Base-by-base conservation (phyloP, 1,139 yeast species). In the Wickerhamomyces sp. region DNA sequence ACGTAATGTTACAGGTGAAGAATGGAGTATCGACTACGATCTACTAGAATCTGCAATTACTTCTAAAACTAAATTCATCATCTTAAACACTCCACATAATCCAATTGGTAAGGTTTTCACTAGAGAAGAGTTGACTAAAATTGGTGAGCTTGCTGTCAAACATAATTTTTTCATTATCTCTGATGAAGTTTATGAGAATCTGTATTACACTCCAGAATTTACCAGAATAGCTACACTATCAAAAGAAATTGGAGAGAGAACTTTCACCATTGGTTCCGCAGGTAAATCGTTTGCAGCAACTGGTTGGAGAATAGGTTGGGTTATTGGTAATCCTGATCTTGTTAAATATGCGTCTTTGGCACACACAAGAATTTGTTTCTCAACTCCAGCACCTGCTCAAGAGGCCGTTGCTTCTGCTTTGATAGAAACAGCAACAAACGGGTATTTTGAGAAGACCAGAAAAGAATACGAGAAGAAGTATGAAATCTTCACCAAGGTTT, bases 301-400 rank as follows among this genome's bases (percentile, higher is more conserved):
- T 18, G 98, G 98, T 37, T 91, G 97, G 96, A 78, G 98, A 66
- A 75, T 91, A 36, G 98, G 98, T 35, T 91, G 94, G 91, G 72
- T 89, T 26, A 81, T 89, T 44, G 97, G 96, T 6, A 82, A 85
- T 35, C 72, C 85, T n/a, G 82, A 81, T 18, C 67, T 89, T 48
- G 70, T 91, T 52, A 78, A 81, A 46, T 86, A 84, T 55, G 95
- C 81, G 4, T 72, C 88, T 9, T 78, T 86, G 23, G 98, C 97
- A 2, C 96, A 91, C 59, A 87, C 96, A 2, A 75, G 98, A 61
- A 87, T 89, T 47, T 84, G 94, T 55, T 87, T 87, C 61, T 71
- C 91, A 8, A 76, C 88, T 2, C 95, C 96, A 33, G 78, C 95
- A 18, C 96, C 97, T n/a, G 66, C 87, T 46, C 98, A 91, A 62